Evolutionary conservation across 129 eudicot species (phyloP), one percentile per base, ranked within the genome.

Genomic region (Oenanthe sinensis): DNA sequence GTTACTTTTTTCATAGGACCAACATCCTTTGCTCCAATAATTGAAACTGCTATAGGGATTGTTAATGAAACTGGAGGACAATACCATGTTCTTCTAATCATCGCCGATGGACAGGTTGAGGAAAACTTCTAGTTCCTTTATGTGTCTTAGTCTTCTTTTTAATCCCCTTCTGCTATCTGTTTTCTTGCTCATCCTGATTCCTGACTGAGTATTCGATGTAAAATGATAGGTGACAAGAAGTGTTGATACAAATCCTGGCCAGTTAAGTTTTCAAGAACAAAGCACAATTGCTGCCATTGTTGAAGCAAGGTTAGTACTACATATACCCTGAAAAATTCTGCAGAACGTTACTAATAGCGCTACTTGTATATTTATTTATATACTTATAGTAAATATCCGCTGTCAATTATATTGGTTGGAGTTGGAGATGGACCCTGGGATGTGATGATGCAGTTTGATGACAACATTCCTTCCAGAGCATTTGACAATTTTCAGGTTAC

Each of bases 371-470:
- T 71, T 43, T 42, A 20, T 6, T 42, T 22, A 33, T 33, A 33
- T 33, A 19, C 19, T 67, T 86, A 72, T 85, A 92, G 97, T 58
- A 80, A 81, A 16, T 85, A 90, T 74, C 96, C 97, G 28, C 71
- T 92, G 76, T 92, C 96, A 11, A 92, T 92, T 36, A 84, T 92
- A 26, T 44, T 92, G n/a, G 97, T 90, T 22, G 96, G 97, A 15
- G 96, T 92, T 42, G 96, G 93, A 47, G 95, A 92, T 22, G 97
- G 97, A 19, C 97, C 97, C 9, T 92, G 97, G 97, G 94, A 92
- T 68, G 78, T 85, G 89, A 88, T 88, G 97, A 83, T 69, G 79
- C 84, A 86, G 26, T 93, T 92, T 50, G 98, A 92, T 58, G 94
- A 93, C 76, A 89, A 93, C 85, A 90, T 92, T 28, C 97, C 97